Evolutionary conservation across 768 basidiomycete species (phyloP).

Genomic region (Boletus rufocinnamomeus): DNA sequence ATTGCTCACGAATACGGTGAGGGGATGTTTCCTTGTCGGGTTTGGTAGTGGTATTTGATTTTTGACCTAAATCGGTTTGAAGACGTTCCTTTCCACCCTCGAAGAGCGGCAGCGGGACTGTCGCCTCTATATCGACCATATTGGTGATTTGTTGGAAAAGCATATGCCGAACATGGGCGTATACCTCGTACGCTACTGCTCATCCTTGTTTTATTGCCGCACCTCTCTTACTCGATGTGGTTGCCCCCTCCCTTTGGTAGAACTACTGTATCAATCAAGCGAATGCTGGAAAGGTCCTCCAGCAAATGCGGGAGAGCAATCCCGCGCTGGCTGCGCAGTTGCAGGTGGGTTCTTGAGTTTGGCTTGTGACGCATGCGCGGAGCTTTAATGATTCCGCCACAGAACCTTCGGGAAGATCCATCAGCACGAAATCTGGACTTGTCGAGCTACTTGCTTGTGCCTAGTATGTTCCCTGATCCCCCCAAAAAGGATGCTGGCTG

Average conservation of each 20-base stretch:
- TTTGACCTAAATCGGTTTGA: background rate
- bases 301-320: slow-evolving; percentile 69
- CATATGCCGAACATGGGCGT: slow-evolving; percentile 78
- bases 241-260: slow-evolving; percentile 37
- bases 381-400: background rate
- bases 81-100: slow-evolving; percentile 84
- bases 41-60: background rate
- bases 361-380: background rate
- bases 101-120: slow-evolving; percentile 92
- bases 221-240: background rate
- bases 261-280: slow-evolving; percentile 91
- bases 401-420: slow-evolving; percentile 80
- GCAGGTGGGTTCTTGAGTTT: slow-evolving; percentile 47
- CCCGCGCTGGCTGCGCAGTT: slow-evolving; percentile 64
- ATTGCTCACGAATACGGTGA: slow-evolving; percentile 81
- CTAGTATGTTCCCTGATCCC: slow-evolving; percentile 55
- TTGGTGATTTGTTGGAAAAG: slow-evolving; percentile 79
- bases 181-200: slow-evolving; percentile 61
- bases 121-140: slow-evolving; percentile 85
- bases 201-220: background rate
- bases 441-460: slow-evolving; percentile 88
- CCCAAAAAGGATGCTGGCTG: background rate
- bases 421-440: slow-evolving; percentile 80
- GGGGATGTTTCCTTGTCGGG: slow-evolving; percentile 19
- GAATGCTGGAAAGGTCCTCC: slow-evolving; percentile 73